Evolutionary conservation across 2,329 filamentous ascomycete species (phyloP).

Genomic region (Penicillium italicum): DNA sequence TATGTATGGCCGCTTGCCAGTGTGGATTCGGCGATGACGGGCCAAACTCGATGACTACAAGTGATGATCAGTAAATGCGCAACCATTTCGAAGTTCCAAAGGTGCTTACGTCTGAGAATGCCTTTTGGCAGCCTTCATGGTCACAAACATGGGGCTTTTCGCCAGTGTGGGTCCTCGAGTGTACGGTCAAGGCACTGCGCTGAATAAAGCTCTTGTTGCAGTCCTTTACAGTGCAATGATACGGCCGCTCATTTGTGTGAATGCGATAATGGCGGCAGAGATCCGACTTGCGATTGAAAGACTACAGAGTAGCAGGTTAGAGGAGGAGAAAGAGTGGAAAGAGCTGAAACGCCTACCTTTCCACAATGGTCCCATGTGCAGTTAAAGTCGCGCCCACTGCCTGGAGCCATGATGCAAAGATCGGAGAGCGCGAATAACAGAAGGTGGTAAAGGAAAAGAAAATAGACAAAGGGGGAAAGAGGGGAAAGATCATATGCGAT

Average conservation of each 20-base stretch:
- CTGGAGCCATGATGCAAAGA: slow-evolving; percentile 36
- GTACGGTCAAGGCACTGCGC: slow-evolving; percentile 47
- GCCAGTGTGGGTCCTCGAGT: slow-evolving; percentile 44
- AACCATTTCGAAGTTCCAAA: neutral
- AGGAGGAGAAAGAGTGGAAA: neutral
- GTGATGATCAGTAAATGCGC: slow-evolving; percentile 9
- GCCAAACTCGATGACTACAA: slow-evolving; percentile 40
- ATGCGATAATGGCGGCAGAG: slow-evolving; percentile 47
- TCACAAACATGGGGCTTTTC: slow-evolving; percentile 46
- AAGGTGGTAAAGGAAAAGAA: neutral
- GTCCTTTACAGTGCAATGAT: slow-evolving; percentile 43
- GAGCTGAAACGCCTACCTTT: slow-evolving; percentile 34
- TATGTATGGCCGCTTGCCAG: slow-evolving; percentile 41
- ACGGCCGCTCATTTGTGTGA: slow-evolving; percentile 49
- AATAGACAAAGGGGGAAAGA: slow-evolving; percentile 1
- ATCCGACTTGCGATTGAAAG: slow-evolving; percentile 50
- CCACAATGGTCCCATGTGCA: slow-evolving; percentile 44
- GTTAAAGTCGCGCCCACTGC: slow-evolving; percentile 42
- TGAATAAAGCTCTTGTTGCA: slow-evolving; percentile 50
- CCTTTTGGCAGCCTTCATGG: slow-evolving; percentile 42
- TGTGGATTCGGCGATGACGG: slow-evolving; percentile 41
- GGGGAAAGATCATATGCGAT: slow-evolving; percentile 8
- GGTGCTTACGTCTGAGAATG: slow-evolving; percentile 43
- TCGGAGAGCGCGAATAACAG: neutral
- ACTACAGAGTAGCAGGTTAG: slow-evolving; percentile 28